Base-by-base conservation (phyloP, 768 basidiomycete genomes). In the Tricholoma matsutake region DNA sequence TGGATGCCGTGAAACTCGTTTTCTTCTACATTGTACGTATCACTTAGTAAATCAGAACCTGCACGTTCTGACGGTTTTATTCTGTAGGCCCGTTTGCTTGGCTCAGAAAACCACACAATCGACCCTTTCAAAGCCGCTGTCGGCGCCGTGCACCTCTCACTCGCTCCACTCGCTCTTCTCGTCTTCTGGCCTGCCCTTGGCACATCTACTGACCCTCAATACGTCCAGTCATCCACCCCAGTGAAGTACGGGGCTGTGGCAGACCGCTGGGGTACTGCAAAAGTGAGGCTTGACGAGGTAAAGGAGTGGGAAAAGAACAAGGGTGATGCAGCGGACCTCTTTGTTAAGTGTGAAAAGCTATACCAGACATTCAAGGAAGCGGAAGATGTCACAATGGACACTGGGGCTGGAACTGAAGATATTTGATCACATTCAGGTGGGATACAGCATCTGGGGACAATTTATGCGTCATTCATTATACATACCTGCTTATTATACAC, bases 81-180 rank as follows among this genome's bases (percentile, higher is more conserved):
- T 34, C 28, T 28, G 3, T 65, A 94, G 92, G 89, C 79, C 31
- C 89, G 92, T 16, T 69, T 82, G 22, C 68, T 86, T 32, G 90
- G 89, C 58, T 92, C 91, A 2, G 77, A 78, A 1, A 75, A 89
- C 66, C 90, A 91, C 65, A 76, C 85, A 13, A 88, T 92, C 52
- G 65, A 70, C 0, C 70, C 85, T 6, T 83, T 80, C 74, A 87
- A 87, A 67, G 86, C 86, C 9, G 88, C 92, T 4, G 75, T 89
- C 61, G 80, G 88, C 6, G 79, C 84, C 1, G 84, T 87, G 5
- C 83, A 93, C 69, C 69, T 88, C n/a, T 75, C 82, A 0, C 81
- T 94, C n/a, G 81, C 81, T 14, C 83, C 86, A 2, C 63, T 86
- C 0, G 65, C 74, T 20, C 81, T 78, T 65, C 71, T 90, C 61